These are phyloP conservation scores for Apiotrichum mycotoxinovorans DNA, from an alignment of 1,284 basidiomycete species.

Conservation along the genomic window DNA sequence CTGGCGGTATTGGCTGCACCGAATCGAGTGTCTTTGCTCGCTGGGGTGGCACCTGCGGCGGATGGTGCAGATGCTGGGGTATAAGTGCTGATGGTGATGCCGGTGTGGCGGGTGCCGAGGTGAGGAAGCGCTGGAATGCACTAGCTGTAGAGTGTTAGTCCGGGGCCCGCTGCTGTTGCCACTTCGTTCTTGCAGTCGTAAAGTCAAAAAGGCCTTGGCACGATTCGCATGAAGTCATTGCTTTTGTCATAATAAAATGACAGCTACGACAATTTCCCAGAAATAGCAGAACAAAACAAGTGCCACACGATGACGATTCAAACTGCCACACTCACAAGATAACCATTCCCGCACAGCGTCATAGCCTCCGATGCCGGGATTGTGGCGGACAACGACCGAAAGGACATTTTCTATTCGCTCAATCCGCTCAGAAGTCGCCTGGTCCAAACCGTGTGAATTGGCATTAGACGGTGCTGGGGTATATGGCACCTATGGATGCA, in stretches of 20 bases:
- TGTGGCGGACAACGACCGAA: constrained; percentile 40
- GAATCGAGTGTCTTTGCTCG: constrained; percentile 5
- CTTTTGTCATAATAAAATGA: too few species aligned
- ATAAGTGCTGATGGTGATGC: constrained; percentile 25
- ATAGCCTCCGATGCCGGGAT: constrained; percentile 38
- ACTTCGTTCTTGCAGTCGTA: too few species aligned
- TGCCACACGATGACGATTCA: neutral
- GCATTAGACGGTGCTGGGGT: constrained; percentile 32
- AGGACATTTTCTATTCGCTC: constrained; percentile 44
- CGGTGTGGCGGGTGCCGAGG: constrained; percentile 22
- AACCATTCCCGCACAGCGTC: constrained; percentile 44
- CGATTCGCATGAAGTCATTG: too few species aligned
- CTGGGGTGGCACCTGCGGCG: neutral
- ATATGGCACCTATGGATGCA: constrained; percentile 42
- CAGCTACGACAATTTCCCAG: too few species aligned
- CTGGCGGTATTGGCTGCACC: constrained; percentile 10
- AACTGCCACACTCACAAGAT: constrained; percentile 22
- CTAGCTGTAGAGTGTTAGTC: constrained; percentile 11
- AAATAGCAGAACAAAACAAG: neutral
- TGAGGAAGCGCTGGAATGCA: constrained; percentile 29
- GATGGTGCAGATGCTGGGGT: constrained; percentile 8
- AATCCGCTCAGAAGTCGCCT: constrained; percentile 32
- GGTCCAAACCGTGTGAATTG: constrained; percentile 28
- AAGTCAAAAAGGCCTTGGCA: too few species aligned
- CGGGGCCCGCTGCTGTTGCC: too few species aligned